Evolutionary conservation across 768 basidiomycete species (phyloP).

Genomic region (Lentinus tigrinus): DNA sequence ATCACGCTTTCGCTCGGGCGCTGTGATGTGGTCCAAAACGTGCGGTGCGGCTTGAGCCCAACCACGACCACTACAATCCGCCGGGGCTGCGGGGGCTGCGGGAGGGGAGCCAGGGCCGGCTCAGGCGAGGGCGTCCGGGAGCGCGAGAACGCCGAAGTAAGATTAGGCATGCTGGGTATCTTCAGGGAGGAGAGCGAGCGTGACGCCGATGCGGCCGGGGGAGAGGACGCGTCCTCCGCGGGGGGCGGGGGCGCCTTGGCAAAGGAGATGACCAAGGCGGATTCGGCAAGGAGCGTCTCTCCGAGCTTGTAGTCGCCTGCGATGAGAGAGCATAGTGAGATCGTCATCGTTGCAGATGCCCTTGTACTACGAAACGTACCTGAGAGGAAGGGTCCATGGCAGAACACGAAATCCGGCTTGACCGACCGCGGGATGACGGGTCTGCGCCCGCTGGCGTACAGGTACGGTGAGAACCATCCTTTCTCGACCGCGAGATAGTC

Average conservation of each 20-base stretch:
- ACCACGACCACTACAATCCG: conserved; percentile 57
- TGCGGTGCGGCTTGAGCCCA: conserved; percentile 60
- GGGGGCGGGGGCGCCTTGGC: conserved; percentile 23
- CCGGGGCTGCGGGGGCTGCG: conserved; percentile 45
- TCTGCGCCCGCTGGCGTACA: conserved; percentile 58
- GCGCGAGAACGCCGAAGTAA: conserved; percentile 44
- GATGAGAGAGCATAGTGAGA: background rate
- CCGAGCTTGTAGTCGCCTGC: conserved; percentile 63
- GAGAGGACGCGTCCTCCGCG: conserved; percentile 7
- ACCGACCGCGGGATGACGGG: conserved; percentile 62
- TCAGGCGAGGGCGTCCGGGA: conserved; percentile 55
- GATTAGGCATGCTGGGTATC: conserved; percentile 31
- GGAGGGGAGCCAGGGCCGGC: conserved; percentile 41
- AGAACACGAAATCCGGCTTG: conserved; percentile 66
- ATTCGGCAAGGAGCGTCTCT: conserved; percentile 55
- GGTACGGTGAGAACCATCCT: conserved; percentile 68
- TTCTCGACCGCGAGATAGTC: conserved; percentile 64
- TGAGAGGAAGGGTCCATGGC: conserved; percentile 61
- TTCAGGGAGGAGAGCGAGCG: conserved; percentile 30
- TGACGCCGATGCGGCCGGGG: background rate
- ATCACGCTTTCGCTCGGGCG: conserved; percentile 63
- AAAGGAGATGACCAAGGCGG: conserved; percentile 52
- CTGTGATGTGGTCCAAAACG: conserved; percentile 57
- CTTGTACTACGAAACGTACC: conserved; percentile 31
- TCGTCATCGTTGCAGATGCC: background rate